phyloP scores from a whole-genome alignment of 225 moss, liverwort and hornwort species.

The Rhytidiadelphus loreus region DNA sequence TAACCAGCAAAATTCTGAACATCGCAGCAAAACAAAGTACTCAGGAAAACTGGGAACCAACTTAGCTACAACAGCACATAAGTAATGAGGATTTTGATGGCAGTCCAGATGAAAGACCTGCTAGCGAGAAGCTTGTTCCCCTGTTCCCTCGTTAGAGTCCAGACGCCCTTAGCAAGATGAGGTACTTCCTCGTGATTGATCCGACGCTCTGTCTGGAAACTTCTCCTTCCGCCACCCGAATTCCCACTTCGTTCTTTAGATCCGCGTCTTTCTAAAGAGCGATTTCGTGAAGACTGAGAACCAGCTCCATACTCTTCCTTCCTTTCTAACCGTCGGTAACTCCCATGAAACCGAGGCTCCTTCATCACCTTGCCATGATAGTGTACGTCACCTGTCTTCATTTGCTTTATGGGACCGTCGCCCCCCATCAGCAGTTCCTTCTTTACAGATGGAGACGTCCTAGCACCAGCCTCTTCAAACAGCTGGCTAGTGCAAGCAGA shows the following conservation, averaged over 20 bases:
- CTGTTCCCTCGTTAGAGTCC: slow-evolving; percentile 41
- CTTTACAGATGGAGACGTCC: not conserved
- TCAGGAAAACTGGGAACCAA: not conserved
- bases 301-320: slow-evolving; percentile 5
- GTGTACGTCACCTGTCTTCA: slow-evolving; percentile 33
- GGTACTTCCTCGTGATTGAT: slow-evolving; percentile 34
- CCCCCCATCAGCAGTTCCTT: slow-evolving; percentile 10
- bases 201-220: not conserved
- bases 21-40: not conserved
- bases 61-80: not conserved
- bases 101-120: slow-evolving; percentile 10
- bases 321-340: slow-evolving; percentile 10
- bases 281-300: slow-evolving; percentile 8
- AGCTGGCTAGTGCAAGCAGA: not conserved
- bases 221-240: slow-evolving; percentile 2
- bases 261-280: slow-evolving; percentile 6
- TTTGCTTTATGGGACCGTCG: slow-evolving; percentile 33
- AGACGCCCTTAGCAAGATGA: slow-evolving; percentile 47
- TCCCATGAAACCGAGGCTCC: slow-evolving; percentile 6
- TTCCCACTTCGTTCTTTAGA: slow-evolving; percentile 12
- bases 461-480: not conserved
- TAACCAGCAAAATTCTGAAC: not conserved
- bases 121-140: slow-evolving; percentile 49
- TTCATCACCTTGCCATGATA: slow-evolving; percentile 49
- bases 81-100: not conserved